Evolutionary conservation across 2,329 filamentous ascomycete genomes (phyloP).

Genomic region (Paraphaeosphaeria sporulosa): DNA sequence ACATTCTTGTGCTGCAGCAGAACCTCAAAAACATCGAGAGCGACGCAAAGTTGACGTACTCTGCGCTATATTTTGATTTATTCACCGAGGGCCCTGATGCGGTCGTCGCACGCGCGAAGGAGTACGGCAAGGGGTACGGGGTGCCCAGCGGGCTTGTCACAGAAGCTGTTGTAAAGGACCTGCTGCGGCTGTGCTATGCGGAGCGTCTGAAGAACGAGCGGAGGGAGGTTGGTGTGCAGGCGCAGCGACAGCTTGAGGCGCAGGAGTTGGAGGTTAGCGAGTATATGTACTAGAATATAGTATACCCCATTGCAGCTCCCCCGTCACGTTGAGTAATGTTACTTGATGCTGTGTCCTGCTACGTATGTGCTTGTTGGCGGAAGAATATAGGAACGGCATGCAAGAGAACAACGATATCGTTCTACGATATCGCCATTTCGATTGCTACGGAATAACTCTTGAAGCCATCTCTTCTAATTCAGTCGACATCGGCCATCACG

Average conservation of each 20-base stretch:
- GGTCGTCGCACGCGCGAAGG: constrained; percentile 69
- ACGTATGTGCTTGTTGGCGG: no score
- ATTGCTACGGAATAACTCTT: no score
- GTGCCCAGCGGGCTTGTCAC: constrained; percentile 41
- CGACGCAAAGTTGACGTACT: constrained; percentile 68
- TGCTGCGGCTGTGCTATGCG: constrained; percentile 52
- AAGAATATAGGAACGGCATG: no score
- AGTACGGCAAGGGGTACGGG: constrained; percentile 41
- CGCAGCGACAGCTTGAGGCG: constrained; percentile 74
- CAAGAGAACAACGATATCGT: no score
- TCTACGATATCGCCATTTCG: no score
- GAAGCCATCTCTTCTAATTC: no score
- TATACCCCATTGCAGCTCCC: no score
- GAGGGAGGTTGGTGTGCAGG: constrained; percentile 69
- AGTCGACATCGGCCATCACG: no score
- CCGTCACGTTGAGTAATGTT: no score
- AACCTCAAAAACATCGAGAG: constrained; percentile 93
- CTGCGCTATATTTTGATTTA: constrained; percentile 73
- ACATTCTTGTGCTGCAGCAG: constrained; percentile 93
- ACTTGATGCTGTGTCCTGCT: no score
- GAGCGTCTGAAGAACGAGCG: constrained; percentile 68
- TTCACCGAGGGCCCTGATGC: constrained; percentile 71
- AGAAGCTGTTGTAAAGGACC: constrained; percentile 49
- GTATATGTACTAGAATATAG: constrained; percentile 71
- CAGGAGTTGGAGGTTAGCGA: constrained; percentile 75